Evolutionary conservation across 176 grass and related monocot genomes (phyloP).

Genomic region (Triticum urartu): DNA sequence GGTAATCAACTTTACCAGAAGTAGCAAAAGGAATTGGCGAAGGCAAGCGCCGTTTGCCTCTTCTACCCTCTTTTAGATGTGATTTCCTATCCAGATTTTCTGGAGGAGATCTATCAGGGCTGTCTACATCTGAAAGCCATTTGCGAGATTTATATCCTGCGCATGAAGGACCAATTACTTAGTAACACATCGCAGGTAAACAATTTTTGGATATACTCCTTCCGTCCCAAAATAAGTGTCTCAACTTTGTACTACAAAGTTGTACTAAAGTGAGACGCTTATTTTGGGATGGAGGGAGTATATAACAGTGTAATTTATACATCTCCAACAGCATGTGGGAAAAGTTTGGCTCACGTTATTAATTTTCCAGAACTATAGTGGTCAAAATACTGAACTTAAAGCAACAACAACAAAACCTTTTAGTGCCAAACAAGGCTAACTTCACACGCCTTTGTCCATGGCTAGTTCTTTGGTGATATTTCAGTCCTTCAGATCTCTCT

Average conservation of each 20-base stretch:
- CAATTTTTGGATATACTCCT: background rate
- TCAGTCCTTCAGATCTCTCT: too few species aligned
- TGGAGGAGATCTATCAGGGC: constrained; percentile 39
- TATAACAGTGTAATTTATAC: background rate
- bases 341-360: background rate
- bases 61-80: constrained; percentile 52
- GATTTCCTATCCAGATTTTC: constrained; percentile 47
- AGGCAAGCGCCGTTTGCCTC: constrained; percentile 32
- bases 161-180: constrained; percentile 33
- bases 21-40: constrained; percentile 38
- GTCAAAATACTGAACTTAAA: constrained; percentile 20
- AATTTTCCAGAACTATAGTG: background rate
- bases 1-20: constrained; percentile 48
- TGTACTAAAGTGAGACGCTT: too few species aligned
- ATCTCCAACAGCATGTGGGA: constrained; percentile 25
- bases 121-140: constrained; percentile 52
- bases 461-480: too few species aligned
- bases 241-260: too few species aligned
- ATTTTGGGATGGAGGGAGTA: background rate
- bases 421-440: too few species aligned
- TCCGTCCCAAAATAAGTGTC: too few species aligned
- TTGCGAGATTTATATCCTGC: constrained; percentile 63
- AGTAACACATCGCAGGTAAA: background rate
- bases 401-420: background rate
- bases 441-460: too few species aligned